Evolutionary conservation across 345 rosid species (phyloP).

Genomic region (Melaleuca quinquenervia): DNA sequence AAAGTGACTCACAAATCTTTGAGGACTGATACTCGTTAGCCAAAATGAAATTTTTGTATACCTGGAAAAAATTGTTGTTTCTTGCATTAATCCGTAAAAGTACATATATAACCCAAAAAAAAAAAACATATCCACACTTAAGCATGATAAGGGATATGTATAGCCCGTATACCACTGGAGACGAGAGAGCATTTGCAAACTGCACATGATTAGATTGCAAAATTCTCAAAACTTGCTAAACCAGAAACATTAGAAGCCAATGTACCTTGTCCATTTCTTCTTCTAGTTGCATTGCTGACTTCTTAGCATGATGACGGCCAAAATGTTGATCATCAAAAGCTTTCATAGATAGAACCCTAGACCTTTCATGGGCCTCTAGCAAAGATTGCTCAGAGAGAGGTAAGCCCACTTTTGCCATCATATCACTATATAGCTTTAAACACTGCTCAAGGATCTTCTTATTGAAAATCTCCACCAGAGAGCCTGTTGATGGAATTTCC

Average conservation of each 20-base stretch:
- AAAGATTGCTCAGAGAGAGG: constrained; percentile 63
- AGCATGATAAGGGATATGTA: neutral
- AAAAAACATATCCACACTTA: neutral
- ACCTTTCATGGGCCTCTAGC: constrained; percentile 53
- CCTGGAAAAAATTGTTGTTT: constrained; percentile 18
- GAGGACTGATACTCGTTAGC: constrained; percentile 78
- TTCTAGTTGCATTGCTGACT: constrained; percentile 62
- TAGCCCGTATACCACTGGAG: neutral
- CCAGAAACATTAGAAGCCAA: neutral
- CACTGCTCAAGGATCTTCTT: constrained; percentile 86
- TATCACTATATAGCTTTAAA: constrained; percentile 64
- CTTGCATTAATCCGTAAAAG: neutral
- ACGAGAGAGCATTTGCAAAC: neutral
- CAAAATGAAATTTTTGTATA: constrained; percentile 48
- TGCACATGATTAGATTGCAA: neutral
- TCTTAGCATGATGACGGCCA: constrained; percentile 91
- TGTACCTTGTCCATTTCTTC: constrained; percentile 80
- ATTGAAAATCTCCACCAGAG: constrained; percentile 94
- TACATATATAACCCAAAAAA: neutral
- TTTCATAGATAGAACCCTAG: constrained; percentile 46
- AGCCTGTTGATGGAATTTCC: constrained; percentile 98
- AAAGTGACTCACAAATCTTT: constrained; percentile 75
- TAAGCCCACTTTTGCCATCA: constrained; percentile 46
- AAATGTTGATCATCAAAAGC: constrained; percentile 87
- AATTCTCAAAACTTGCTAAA: neutral